These are phyloP conservation scores for Glycine tomentella DNA, from an alignment of 306 rosid species.

Conservation along the genomic window DNA sequence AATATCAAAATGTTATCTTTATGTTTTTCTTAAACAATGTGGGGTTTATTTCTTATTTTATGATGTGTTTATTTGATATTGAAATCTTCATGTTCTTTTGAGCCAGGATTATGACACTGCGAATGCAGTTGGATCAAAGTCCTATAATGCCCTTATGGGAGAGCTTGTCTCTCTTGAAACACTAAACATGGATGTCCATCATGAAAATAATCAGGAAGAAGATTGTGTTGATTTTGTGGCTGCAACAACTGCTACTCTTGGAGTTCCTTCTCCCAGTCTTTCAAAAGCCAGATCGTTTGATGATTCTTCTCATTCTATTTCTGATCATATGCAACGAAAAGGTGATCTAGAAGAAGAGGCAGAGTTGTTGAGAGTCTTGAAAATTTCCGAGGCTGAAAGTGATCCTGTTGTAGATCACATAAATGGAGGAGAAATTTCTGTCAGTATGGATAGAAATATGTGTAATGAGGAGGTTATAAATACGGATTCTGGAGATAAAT, in stretches of 20 bases:
- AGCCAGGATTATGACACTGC: conserved; percentile 77
- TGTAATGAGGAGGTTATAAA: conserved; percentile 42
- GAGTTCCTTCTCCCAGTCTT: conserved; percentile 96
- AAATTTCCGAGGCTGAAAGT: conserved; percentile 66
- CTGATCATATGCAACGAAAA: conserved; percentile 63
- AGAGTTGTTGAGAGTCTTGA: conserved; percentile 75
- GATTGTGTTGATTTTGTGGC: conserved; percentile 96
- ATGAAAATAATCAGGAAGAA: conserved; percentile 68
- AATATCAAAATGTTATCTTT: conserved; percentile 25
- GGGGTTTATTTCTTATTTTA: conserved; percentile 7
- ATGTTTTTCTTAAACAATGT: conserved; percentile 25
- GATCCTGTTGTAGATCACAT: conserved; percentile 52
- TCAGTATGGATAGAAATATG: conserved; percentile 51
- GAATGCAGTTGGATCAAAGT: conserved; percentile 82
- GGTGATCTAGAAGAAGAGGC: conserved; percentile 96
- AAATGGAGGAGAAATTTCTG: conserved; percentile 46
- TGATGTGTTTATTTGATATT: conserved; percentile 47
- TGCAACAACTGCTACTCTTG: conserved; percentile 96
- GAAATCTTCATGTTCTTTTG: conserved; percentile 41
- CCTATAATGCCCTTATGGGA: conserved; percentile 88
- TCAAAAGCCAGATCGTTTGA: conserved; percentile 82
- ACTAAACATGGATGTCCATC: conserved; percentile 54
- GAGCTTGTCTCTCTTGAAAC: conserved; percentile 98
- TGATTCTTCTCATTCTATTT: conserved; percentile 70
- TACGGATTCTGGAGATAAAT: conserved; percentile 56